phyloP scores from a whole-genome alignment of 2,329 filamentous ascomycete genomes.

The Phyllosticta citribraziliensis region DNA sequence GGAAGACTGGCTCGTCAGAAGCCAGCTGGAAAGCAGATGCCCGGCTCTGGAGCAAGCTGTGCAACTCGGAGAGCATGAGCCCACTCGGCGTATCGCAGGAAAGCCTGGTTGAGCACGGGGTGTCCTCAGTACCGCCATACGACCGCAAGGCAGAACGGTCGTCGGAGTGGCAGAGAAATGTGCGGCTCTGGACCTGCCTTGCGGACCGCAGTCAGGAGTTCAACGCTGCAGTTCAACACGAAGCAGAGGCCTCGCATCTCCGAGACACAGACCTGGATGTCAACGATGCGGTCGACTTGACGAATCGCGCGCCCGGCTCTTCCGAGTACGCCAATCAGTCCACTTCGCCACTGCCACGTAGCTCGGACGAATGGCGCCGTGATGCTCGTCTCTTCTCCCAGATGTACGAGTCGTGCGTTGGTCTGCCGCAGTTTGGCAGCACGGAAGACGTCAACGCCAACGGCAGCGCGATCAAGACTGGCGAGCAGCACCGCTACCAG shows the following conservation, averaged over 20 bases:
- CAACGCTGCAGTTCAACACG: background rate
- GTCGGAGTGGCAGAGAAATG: slow-evolving; percentile 3
- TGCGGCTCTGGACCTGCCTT: background rate
- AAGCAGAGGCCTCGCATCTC: background rate
- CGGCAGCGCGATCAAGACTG: background rate
- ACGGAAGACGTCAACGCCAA: background rate
- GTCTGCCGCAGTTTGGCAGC: slow-evolving; percentile 6
- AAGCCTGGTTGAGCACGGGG: background rate
- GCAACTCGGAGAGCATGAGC: background rate
- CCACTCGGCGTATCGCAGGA: background rate
- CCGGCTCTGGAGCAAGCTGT: background rate
- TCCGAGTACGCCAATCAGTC: background rate
- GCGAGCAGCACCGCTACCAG: background rate
- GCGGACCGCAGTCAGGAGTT: background rate
- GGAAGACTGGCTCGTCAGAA: slow-evolving; percentile 1
- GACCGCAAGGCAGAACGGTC: background rate
- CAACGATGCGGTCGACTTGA: background rate
- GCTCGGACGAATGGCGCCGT: slow-evolving; percentile 6
- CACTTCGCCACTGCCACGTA: background rate
- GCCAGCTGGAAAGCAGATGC: slow-evolving; percentile 3
- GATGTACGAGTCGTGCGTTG: slow-evolving; percentile 26
- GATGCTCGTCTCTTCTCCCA: slow-evolving; percentile 24
- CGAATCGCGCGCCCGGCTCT: background rate
- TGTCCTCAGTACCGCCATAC: background rate
- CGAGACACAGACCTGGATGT: background rate